Evolutionary conservation across 2,329 filamentous ascomycete species (phyloP), one percentile per base, ranked within the genome.

Genomic region (Coleophoma crateriformis): DNA sequence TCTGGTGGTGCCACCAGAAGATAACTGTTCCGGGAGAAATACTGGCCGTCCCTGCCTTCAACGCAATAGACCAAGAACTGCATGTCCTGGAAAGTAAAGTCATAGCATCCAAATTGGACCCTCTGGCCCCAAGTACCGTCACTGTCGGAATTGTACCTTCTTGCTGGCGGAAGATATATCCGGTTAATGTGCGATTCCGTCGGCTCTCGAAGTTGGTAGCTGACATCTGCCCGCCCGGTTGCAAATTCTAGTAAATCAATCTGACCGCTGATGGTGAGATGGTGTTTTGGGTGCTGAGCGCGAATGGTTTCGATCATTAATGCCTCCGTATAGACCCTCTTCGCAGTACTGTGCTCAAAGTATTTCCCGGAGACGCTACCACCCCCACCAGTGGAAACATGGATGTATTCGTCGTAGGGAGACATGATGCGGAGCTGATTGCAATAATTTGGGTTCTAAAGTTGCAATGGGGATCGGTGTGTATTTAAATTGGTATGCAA

Each of bases 141-240:
- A 40, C 39, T 50, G 32, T 60, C 58, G 38, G 59, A 58, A 35
- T 55, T 55, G 41, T 61, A 61, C 34, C 61, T 38, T 46, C 59
- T 45, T 7, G 52, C 40, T 33, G 61, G 61, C 17, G 58, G 58
- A 6, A 55, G 35, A 43, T 58, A 63, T n/a, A 27, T 15, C 14
- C 55, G 46, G 35, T 59, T 54, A 8, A 53, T 33, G 10, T 60
- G 42, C 2, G 37, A 44, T 13, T 56, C 47, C 4, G 46, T 42
- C 19, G 45, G 43, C 2, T 52, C 45, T 5, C 47, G 52, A 33
- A 49, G 55, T 10, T 46, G 42, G 38, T 54, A 59, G 3, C 39
- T 54, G 10, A 49, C 52, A 49, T 59, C 54, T 14, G 51, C 47
- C 46, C 47, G 51, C n/a, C 55, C 44, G 33, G 52, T 22, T 17